A percentile compares a stretch with the other conserved stretches of the same genome.
These are phyloP conservation scores for Leccinum holopus DNA, from an alignment of 1,284 basidiomycete genomes.

Conservation along the genomic window DNA sequence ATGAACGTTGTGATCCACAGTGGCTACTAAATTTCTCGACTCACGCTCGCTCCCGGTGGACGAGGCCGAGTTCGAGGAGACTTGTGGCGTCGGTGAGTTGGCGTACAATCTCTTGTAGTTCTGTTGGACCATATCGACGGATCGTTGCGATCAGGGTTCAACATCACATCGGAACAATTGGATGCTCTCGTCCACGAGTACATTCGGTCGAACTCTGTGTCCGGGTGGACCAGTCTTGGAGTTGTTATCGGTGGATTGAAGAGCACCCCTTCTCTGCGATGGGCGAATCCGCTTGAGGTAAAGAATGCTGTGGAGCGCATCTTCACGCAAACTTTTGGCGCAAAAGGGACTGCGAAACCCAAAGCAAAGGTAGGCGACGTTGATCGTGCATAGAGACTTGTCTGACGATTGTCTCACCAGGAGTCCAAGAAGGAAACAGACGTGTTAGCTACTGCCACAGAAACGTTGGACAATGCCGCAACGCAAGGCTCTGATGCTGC, in stretches of 20 bases:
- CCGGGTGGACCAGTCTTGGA: conserved; percentile 78
- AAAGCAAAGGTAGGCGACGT: conserved; percentile 63
- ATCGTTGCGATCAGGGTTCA: conserved; percentile 60
- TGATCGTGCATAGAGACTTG: not conserved
- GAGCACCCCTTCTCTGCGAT: conserved; percentile 69
- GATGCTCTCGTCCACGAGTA: conserved; percentile 61
- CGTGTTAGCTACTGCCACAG: conserved; percentile 1
- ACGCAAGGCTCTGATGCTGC: conserved; percentile 37
- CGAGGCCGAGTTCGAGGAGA: conserved; percentile 72
- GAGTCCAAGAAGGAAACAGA: conserved; percentile 53
- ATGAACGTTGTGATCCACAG: conserved; percentile 39
- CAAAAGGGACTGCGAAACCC: conserved; percentile 66
- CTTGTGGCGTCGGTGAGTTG: conserved; percentile 85
- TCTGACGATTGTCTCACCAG: conserved; percentile 32
- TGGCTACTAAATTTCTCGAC: conserved; percentile 79
- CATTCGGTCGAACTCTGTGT: conserved; percentile 52
- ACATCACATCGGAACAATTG: conserved; percentile 72
- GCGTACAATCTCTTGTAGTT: not conserved
- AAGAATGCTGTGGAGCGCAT: conserved; percentile 84
- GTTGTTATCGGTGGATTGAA: conserved; percentile 73
- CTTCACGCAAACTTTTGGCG: conserved; percentile 78
- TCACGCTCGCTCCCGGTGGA: conserved; percentile 61
- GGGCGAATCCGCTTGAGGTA: conserved; percentile 89
- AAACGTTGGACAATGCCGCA: conserved; percentile 31
- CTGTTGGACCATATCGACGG: not conserved